phyloP scores from a whole-genome alignment of 2,329 filamentous ascomycete genomes.

The Zymoseptoria tritici region DNA sequence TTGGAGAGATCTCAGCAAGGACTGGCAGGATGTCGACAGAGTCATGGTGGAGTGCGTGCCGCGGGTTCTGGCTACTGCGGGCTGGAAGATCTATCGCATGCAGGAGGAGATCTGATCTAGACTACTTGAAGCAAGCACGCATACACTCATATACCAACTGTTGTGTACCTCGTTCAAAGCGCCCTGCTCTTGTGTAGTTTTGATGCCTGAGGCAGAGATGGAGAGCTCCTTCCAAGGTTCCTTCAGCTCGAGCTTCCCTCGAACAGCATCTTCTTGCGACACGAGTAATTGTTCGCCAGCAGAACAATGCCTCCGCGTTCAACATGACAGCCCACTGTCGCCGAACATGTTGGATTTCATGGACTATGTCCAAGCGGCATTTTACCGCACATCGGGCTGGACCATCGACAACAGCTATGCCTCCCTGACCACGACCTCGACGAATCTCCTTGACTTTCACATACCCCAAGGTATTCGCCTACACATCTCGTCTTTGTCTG shows the following conservation, averaged over 20 bases:
- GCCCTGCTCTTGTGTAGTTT: background rate
- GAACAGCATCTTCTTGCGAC: background rate
- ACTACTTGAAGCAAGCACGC: background rate
- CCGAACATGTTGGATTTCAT: slow-evolving; percentile 85
- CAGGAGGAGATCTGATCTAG: slow-evolving; percentile 6
- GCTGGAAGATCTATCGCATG: slow-evolving; percentile 31
- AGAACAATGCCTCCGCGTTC: background rate
- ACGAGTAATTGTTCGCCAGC: background rate
- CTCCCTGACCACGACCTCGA: slow-evolving; percentile 72
- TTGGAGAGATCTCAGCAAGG: slow-evolving; percentile 29
- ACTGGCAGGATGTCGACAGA: slow-evolving; percentile 21
- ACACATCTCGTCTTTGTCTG: slow-evolving; percentile 83
- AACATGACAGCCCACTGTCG: background rate
- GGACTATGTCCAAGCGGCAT: slow-evolving; percentile 90
- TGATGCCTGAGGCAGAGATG: background rate
- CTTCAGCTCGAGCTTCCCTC: background rate
- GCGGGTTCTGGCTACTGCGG: slow-evolving; percentile 22
- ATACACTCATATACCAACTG: background rate
- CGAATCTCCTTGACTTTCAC: slow-evolving; percentile 80
- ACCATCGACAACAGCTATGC: slow-evolving; percentile 88
- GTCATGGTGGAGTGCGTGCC: slow-evolving; percentile 33
- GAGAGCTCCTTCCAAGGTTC: background rate
- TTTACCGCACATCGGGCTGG: slow-evolving; percentile 81
- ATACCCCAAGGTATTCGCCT: slow-evolving; percentile 79
- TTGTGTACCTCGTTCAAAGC: background rate